A percentile compares a stretch with the other conserved stretches of the same genome.
These are phyloP conservation scores for Apiotrichum siamense DNA, from an alignment of 1,284 basidiomycete genomes.

Conservation along the genomic window DNA sequence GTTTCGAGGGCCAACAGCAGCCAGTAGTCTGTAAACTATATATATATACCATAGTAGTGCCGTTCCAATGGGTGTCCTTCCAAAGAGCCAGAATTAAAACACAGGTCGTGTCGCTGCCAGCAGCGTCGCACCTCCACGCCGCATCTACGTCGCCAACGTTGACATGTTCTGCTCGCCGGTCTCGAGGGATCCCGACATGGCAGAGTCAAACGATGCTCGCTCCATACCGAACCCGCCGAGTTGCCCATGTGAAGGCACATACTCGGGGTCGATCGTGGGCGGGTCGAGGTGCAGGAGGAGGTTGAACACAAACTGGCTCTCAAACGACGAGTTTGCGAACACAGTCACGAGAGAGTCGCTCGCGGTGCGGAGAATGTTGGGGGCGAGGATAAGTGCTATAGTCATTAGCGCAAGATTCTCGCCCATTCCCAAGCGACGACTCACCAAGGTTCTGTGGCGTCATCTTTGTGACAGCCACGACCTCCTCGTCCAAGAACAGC, in stretches of 20 bases:
- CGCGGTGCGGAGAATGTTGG: conserved; percentile 74
- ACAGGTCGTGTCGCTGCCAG: too few relatives aligned
- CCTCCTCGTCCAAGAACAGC: conserved; percentile 70
- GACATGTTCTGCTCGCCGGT: too few relatives aligned
- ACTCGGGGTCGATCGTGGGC: conserved; percentile 63
- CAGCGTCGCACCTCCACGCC: too few relatives aligned
- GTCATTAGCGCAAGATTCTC: background rate
- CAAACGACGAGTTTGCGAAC: conserved; percentile 81
- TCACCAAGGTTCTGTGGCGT: conserved; percentile 50
- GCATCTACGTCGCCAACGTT: too few relatives aligned
- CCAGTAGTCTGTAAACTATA: too few relatives aligned
- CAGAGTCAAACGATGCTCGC: conserved; percentile 6
- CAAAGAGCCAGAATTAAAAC: too few relatives aligned
- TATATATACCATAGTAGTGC: too few relatives aligned
- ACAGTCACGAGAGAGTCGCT: conserved; percentile 76
- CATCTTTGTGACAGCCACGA: conserved; percentile 74
- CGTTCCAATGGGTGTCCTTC: too few relatives aligned
- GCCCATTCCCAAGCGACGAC: conserved; percentile 11
- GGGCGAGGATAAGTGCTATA: conserved; percentile 68
- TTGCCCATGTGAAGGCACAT: conserved; percentile 39
- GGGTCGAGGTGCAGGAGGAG: conserved; percentile 72
- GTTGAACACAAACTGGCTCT: conserved; percentile 79
- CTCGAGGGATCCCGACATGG: background rate
- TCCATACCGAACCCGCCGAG: background rate
- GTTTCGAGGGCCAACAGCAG: too few relatives aligned